Evolutionary conservation across 2,329 filamentous ascomycete species (phyloP).

Genomic region (Aspergillus chevalieri): DNA sequence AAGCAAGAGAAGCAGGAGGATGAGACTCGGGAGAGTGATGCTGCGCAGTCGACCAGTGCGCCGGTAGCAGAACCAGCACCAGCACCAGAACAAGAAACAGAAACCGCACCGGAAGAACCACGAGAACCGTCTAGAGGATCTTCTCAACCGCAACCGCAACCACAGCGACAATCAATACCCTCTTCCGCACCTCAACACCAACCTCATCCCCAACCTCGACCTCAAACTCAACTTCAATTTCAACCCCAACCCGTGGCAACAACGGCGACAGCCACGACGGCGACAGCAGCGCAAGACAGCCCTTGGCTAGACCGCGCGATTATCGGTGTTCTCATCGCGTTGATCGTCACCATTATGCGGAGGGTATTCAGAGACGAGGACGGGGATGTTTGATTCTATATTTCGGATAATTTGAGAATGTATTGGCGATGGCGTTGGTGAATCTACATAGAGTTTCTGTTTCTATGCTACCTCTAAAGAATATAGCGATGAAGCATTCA

Average conservation of each 20-base stretch:
- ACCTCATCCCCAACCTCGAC: background rate
- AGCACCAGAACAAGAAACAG: too few relatives aligned
- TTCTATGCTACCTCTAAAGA: background rate
- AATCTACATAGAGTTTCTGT: background rate
- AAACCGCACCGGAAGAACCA: background rate
- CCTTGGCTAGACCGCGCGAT: constrained; percentile 80
- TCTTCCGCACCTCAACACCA: background rate
- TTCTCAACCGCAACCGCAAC: background rate
- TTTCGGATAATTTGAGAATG: background rate
- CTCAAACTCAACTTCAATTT: constrained; percentile 15
- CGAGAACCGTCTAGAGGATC: background rate
- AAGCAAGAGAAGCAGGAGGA: constrained; percentile 36
- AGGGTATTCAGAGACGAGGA: constrained; percentile 32
- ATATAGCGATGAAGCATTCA: too few relatives aligned
- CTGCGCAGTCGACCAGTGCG: background rate
- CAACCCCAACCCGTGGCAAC: constrained; percentile 35
- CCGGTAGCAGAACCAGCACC: too few relatives aligned
- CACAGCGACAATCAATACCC: background rate
- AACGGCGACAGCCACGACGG: constrained; percentile 4
- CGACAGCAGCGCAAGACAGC: constrained; percentile 40
- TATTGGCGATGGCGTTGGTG: background rate
- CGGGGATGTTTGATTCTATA: background rate
- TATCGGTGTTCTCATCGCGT: constrained; percentile 61
- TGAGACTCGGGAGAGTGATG: background rate
- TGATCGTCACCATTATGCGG: constrained; percentile 62